phyloP scores from a whole-genome alignment of 371 early-diverging fungal species.

The Actinomortierella ambigua region DNA sequence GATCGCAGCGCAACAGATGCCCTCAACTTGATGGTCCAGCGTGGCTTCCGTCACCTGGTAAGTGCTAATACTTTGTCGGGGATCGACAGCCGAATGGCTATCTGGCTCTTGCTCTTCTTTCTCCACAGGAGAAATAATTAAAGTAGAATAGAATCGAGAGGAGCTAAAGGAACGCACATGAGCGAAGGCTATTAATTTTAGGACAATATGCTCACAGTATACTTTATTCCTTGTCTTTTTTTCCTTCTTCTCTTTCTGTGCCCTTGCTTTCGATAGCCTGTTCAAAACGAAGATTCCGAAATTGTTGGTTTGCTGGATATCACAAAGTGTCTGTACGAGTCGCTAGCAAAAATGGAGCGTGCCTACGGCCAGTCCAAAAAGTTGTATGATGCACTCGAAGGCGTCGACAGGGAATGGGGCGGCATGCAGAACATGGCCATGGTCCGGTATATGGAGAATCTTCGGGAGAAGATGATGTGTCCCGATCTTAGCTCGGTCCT shows the following conservation, averaged over 20 bases:
- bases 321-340: constrained; percentile 94
- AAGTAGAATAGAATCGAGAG: too few species aligned
- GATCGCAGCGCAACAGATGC: constrained; percentile 92
- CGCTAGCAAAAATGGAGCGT: constrained; percentile 92
- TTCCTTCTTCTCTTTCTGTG: background rate
- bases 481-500: constrained; percentile 86
- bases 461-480: constrained; percentile 84
- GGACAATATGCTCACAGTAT: too few species aligned
- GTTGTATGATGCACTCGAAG: constrained; percentile 91
- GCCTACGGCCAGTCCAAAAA: constrained; percentile 89
- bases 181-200: too few species aligned
- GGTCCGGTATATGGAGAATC: constrained; percentile 70
- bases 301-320: constrained; percentile 95
- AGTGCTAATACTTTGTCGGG: too few species aligned
- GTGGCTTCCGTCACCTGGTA: constrained; percentile 93
- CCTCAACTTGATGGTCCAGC: constrained; percentile 90
- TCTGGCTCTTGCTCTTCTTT: too few species aligned
- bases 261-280: constrained; percentile 60
- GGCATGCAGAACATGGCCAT: constrained; percentile 55
- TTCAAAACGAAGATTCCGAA: constrained; percentile 90
- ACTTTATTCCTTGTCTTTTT: too few species aligned
- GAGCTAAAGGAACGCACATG: too few species aligned
- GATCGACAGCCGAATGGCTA: too few species aligned
- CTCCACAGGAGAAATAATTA: too few species aligned
- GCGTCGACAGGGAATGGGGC: constrained; percentile 89